Evolutionary conservation across 2,329 filamentous ascomycete species (phyloP).

Genomic region (Diatrype stigma): DNA sequence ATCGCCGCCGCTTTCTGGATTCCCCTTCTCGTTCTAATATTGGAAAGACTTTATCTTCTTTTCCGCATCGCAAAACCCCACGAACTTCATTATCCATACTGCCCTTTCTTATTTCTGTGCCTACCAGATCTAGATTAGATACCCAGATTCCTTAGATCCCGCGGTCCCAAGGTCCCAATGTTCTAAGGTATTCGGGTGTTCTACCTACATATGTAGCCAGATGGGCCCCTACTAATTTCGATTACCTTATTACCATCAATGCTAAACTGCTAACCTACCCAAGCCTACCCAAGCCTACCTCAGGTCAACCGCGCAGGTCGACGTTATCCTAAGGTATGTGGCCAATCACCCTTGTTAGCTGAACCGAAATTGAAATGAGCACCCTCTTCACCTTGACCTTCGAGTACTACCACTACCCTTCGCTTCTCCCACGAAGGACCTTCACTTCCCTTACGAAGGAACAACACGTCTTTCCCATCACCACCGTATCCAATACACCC

Average conservation of each 20-base stretch:
- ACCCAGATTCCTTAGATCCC: no score
- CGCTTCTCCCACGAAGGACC: not conserved
- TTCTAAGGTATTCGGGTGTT: no score
- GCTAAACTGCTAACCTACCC: not conserved
- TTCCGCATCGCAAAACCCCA: not conserved
- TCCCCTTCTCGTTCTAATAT: not conserved
- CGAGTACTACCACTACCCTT: not conserved
- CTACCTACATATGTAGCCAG: not conserved
- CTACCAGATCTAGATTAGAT: no score
- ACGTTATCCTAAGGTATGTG: not conserved
- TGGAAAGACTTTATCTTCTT: not conserved
- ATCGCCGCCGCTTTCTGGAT: not conserved
- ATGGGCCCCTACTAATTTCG: not conserved
- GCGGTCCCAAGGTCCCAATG: no score
- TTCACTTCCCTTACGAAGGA: not conserved
- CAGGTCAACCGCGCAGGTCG: not conserved
- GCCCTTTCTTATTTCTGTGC: not conserved
- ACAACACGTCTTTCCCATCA: not conserved
- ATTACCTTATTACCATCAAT: not conserved
- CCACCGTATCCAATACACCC: not conserved
- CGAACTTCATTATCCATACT: no score
- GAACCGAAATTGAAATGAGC: not conserved
- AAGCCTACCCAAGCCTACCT: not conserved
- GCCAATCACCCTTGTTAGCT: not conserved
- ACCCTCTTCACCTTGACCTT: not conserved